Evolutionary conservation across 257 asterid genomes (phyloP), one percentile per base, ranked within the genome.

Genomic region (Ballota nigra): DNA sequence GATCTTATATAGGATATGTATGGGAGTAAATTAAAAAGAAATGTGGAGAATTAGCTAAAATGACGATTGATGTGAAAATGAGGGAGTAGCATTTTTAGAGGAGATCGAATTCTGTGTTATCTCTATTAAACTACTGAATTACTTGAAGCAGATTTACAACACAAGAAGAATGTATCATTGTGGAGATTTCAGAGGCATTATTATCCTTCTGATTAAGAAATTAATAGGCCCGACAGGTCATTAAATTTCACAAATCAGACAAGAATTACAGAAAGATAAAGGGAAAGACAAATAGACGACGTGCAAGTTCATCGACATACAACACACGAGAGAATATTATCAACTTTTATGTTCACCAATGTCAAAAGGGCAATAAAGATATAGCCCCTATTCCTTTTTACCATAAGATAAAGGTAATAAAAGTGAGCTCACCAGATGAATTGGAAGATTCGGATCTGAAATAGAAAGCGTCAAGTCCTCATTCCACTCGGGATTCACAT

Each of bases 401-500:
- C 40, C 51, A 38, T 26, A 41, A 38, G 8, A 26, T 12, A 24
- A 13, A 24, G 28, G 28, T 55, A 20, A 66, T 8, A 18, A 38
- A 52, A 38, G 49, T 9, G 43, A 69, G 24, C 85, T 84, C 66
- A 92, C 97, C 93, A 92, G 89, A 76, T 51, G 75, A 77, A 92
- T 58, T 16, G 86, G 88, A 66, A 34, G 60, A 59, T 75, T 82
- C 51, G 83, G 81, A 82, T 89, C 89, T 29, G 87, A 28, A 65
- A 89, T 70, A 8, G 96, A 81, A 53, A 92, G 95, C 8, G 93
- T 92, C 77, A 92, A 78, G 81, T 92, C 96, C 77, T 92, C 97
- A 26, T 92, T 85, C 97, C 97, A 92, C 74, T 82, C 93, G 31
- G 97, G 97, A 83, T 92, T 92, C 31, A 87, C 81, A 73, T 89